Evolutionary conservation across 225 moss, liverwort and hornwort species (phyloP), one percentile per base, ranked within the genome.

Genomic region (Rhytidiadelphus loreus): DNA sequence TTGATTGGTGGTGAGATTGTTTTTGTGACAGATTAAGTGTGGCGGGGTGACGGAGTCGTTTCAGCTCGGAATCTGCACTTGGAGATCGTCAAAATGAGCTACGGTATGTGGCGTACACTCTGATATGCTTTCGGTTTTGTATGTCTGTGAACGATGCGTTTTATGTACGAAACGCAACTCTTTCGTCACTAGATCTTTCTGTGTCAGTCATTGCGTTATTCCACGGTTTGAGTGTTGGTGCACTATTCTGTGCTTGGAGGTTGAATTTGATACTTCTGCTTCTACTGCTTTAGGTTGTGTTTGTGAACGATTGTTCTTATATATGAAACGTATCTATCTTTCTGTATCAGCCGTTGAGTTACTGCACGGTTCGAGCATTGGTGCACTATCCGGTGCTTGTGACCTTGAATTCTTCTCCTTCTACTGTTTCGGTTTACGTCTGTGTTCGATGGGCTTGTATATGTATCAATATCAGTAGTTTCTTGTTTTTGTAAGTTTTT

Each of bases 31-130:
- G 90, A 66, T 82, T 83, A 46, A 43, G 85, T 79, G 82, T 10
- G 29, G 83, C 79, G 23, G 59, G 60, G 53, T 62, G 68, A 48
- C 81, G 18, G 60, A 53, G 62, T 82, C 32, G 24, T 82, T 58
- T 39, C 15, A 88, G 86, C 75, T 83, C 46, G 59, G 28, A 64
- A 55, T 63, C 63, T 73, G 24, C 76, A 41, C 52, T 81, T 8
- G 60, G 87, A 87, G 73, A 20, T 65, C 81, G 46, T 55, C 82
- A 48, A 50, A 22, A 93, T 93, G 91, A 90, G 88, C 64, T 84
- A 91, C 88, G 93, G 93, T 91, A 66, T 24, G 87, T 80, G 24
- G 11, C 4, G 19, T 44, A 19, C 13, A 29, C 39, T 55, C 25
- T n/a, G 28, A 35, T 29, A 4, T 13, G 62, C 30, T 60, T 50